phyloP scores from a whole-genome alignment of 2,329 filamentous ascomycete species.

The Fusarium foetens region DNA sequence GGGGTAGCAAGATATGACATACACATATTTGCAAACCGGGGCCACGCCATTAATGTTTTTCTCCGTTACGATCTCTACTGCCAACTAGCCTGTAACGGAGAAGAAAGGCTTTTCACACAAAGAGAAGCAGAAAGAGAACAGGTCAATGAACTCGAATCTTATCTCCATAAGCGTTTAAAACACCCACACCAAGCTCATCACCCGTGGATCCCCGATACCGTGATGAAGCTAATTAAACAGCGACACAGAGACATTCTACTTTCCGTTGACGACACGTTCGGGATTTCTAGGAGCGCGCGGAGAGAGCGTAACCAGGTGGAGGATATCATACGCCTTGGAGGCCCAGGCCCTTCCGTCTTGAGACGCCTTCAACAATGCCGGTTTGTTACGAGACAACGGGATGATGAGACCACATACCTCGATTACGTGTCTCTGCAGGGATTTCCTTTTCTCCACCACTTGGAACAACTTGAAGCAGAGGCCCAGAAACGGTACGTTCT shows the following conservation, averaged over 20 bases:
- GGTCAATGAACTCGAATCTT: neutral
- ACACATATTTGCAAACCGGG: neutral
- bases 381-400: rapidly evolving
- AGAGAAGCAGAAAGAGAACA: neutral
- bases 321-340: neutral
- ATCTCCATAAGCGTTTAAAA: neutral
- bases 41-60: neutral
- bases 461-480: neutral
- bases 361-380: neutral
- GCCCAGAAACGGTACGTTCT: neutral
- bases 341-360: neutral
- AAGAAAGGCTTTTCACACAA: neutral
- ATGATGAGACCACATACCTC: neutral
- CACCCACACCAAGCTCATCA: neutral
- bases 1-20: too few species aligned
- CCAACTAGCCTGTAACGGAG: neutral
- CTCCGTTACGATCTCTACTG: neutral
- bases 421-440: neutral
- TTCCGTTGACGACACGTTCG: neutral
- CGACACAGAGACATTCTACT: rapidly evolving
- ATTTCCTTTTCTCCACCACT: rapidly evolving
- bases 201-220: neutral
- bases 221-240: neutral
- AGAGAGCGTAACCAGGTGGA: neutral
- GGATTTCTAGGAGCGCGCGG: neutral